Conservation (phyloP, 2,329 filamentous ascomycete species). For the Raffaelea deltoideospora region DNA sequence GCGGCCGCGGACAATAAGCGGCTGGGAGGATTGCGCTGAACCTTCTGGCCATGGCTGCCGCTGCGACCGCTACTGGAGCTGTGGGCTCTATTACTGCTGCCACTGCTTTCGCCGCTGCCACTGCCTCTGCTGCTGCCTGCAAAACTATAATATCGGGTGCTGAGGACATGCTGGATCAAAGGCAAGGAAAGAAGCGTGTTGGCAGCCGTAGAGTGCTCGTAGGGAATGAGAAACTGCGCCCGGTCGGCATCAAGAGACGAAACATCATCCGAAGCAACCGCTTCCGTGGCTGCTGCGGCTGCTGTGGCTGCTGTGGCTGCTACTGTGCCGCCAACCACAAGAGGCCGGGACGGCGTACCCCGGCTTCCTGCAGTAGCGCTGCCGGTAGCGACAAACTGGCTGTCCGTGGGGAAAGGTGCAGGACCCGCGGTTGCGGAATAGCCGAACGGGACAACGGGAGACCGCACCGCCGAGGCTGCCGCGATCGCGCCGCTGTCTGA, state of each 20-base stretch:
- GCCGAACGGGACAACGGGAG: too few species aligned
- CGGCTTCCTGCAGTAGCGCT: too few species aligned
- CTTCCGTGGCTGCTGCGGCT: not conserved
- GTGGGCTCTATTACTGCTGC: not conserved
- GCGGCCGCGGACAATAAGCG: too few species aligned
- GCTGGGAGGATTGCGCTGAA: too few species aligned
- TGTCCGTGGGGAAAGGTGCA: too few species aligned
- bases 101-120: not conserved
- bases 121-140: not conserved
- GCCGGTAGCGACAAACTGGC: too few species aligned
- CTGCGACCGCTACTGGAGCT: not conserved
- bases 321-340: too few species aligned
- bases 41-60: not conserved
- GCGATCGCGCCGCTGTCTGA: too few species aligned
- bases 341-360: too few species aligned
- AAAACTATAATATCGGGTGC: not conserved
- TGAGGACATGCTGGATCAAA: constrained; percentile 13
- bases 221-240: constrained; percentile 21
- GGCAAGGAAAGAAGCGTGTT: constrained; percentile 19
- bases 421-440: too few species aligned
- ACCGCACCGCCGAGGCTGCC: too few species aligned
- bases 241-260: too few species aligned
- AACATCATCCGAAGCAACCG: not conserved
- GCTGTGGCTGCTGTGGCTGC: not conserved
- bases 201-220: constrained; percentile 18